phyloP scores from a whole-genome alignment of 2,329 filamentous ascomycete species.

The Trichoderma cornu-damae region DNA sequence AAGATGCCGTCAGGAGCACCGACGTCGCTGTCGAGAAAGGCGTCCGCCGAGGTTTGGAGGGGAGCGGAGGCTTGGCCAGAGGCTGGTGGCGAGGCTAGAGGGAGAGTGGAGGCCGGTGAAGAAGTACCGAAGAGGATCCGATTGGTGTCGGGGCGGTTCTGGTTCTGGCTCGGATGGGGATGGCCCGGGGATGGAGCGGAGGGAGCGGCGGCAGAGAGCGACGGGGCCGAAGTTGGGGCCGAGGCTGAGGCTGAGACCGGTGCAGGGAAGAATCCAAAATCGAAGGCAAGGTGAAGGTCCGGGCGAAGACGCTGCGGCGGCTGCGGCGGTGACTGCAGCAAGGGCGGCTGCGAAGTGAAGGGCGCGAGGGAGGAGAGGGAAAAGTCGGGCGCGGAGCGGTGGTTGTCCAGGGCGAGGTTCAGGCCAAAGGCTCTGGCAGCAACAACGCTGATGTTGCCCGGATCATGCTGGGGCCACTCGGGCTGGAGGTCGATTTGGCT shows the following conservation, averaged over 20 bases:
- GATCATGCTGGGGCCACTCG: not conserved
- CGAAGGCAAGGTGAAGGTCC: not conserved
- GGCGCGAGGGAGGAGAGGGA: not conserved
- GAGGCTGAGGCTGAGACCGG: not conserved
- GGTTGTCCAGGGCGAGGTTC: not conserved
- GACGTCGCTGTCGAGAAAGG: not conserved
- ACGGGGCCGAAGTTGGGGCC: not conserved
- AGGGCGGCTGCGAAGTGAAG: not conserved
- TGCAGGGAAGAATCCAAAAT: not conserved
- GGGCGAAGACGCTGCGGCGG: not conserved
- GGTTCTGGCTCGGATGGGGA: not conserved
- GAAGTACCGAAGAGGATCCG: not conserved
- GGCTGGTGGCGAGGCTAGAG: not conserved
- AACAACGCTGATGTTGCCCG: not conserved
- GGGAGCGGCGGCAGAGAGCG: not conserved
- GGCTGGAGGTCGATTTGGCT: not conserved
- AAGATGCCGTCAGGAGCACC: conserved; percentile 27
- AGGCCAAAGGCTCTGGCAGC: not conserved
- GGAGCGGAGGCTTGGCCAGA: not conserved
- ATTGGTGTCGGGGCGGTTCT: not conserved
- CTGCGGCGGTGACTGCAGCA: not conserved
- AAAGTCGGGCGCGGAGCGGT: not conserved
- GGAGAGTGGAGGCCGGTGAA: not conserved
- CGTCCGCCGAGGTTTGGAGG: not conserved
- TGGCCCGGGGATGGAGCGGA: not conserved